A percentile compares a stretch with the other conserved stretches of the same genome.
phyloP scores from a whole-genome alignment of 352 stramenopile genomes.

The Pythium biforme region DNA sequence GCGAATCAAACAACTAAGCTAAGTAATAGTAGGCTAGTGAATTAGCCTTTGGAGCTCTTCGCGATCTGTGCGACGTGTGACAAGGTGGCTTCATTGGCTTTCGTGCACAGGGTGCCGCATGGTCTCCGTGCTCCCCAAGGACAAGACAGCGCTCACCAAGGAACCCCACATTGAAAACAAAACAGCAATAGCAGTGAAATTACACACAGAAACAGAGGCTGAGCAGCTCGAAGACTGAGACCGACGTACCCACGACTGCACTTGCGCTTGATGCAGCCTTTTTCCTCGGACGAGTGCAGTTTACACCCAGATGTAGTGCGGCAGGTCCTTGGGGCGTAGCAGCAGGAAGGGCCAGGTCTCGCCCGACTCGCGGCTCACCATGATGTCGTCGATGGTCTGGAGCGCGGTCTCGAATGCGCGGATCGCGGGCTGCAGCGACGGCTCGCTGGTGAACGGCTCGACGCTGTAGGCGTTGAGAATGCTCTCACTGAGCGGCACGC shows the following conservation, averaged over 20 bases:
- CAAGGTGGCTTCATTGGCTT: too few relatives aligned
- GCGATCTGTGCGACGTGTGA: slow-evolving; percentile 5
- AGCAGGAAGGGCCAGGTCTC: background rate
- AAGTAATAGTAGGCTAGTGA: background rate
- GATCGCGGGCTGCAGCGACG: background rate
- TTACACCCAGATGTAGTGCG: background rate
- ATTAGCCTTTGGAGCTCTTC: slow-evolving; percentile 6
- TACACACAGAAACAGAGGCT: too few relatives aligned
- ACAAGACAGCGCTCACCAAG: too few relatives aligned
- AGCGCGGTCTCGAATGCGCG: background rate
- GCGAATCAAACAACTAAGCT: slow-evolving; percentile 2
- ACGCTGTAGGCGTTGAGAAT: background rate
- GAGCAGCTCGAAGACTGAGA: too few relatives aligned
- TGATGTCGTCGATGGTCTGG: background rate
- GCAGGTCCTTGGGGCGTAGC: background rate
- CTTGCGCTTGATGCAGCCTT: slow-evolving; percentile 18
- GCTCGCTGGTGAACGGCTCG: background rate
- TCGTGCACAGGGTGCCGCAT: too few relatives aligned
- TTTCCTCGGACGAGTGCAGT: slow-evolving; percentile 37
- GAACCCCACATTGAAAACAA: too few relatives aligned
- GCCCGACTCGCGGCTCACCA: background rate
- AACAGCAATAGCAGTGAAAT: too few relatives aligned
- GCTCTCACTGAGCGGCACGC: background rate
- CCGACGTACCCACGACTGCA: too few relatives aligned
- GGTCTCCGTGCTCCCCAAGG: too few relatives aligned